These are phyloP conservation scores for Phytopythium montanum DNA, from an alignment of 352 stramenopile species.

Conservation along the genomic window DNA sequence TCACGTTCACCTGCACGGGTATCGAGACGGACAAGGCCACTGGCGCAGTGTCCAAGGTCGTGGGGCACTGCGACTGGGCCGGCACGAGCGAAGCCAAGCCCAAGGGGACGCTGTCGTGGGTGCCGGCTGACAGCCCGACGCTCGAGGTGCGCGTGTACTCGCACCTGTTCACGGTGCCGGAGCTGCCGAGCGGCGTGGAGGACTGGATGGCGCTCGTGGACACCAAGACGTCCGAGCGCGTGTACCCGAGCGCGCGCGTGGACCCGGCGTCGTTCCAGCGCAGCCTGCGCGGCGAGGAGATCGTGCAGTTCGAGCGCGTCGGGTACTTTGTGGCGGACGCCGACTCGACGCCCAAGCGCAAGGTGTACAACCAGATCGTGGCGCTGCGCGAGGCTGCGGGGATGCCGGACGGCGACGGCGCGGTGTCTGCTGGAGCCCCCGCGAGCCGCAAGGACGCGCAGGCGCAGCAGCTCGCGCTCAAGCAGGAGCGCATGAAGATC, in stretches of 20 bases:
- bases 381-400: conserved; percentile 87
- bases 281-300: conserved; percentile 44
- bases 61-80: conserved; percentile 63
- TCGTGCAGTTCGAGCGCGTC: conserved; percentile 97
- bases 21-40: conserved; percentile 66
- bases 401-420: conserved; percentile 28
- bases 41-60: conserved; percentile 52
- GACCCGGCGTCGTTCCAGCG: conserved; percentile 68
- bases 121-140: conserved; percentile 73
- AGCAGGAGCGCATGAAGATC: conserved; percentile 93
- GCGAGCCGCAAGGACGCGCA: conserved; percentile 83
- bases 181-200: conserved; percentile 54
- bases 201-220: conserved; percentile 87
- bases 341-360: conserved; percentile 88
- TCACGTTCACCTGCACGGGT: conserved; percentile 91
- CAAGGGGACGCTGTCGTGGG: conserved; percentile 97
- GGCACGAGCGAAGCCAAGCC: conserved; percentile 72
- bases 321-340: conserved; percentile 98
- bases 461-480: conserved; percentile 81
- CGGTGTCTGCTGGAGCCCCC: conserved; percentile 12
- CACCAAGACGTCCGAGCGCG: conserved; percentile 74
- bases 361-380: conserved; percentile 98
- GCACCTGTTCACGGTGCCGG: conserved; percentile 95
- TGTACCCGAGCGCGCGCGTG: conserved; percentile 87
- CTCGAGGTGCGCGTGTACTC: conserved; percentile 96